phyloP scores from a whole-genome alignment of 208 protist species.

The Histomonas meleagridis region DNA sequence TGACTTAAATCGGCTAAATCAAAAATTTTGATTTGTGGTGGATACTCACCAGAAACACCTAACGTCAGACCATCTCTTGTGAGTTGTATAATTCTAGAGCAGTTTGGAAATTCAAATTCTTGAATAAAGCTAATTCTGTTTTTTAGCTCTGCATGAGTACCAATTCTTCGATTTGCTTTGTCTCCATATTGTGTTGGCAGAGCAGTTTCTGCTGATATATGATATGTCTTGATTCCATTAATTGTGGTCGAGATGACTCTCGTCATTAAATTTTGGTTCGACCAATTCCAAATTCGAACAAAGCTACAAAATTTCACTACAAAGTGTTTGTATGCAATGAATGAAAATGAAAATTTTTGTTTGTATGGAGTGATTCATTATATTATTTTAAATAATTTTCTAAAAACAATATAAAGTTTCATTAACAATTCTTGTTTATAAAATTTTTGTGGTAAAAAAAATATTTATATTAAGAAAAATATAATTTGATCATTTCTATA shows the following conservation, averaged over 20 bases:
- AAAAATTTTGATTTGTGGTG: constrained; percentile 33
- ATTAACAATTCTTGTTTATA: too few species aligned
- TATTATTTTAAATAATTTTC: too few species aligned
- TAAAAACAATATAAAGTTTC: too few species aligned
- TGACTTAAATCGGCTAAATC: constrained; percentile 22
- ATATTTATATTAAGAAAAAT: too few species aligned
- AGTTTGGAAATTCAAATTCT: constrained; percentile 10
- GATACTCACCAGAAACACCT: constrained; percentile 21
- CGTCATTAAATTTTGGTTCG: too few species aligned
- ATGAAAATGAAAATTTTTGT: too few species aligned
- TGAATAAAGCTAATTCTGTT: background rate
- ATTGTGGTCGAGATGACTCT: constrained; percentile 1
- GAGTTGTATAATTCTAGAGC: background rate
- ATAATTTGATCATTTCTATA: too few species aligned
- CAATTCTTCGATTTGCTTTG: background rate
- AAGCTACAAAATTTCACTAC: too few species aligned
- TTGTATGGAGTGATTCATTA: too few species aligned
- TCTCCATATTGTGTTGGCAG: background rate
- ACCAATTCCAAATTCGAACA: too few species aligned
- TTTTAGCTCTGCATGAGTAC: background rate
- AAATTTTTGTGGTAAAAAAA: too few species aligned
- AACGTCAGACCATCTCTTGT: background rate
- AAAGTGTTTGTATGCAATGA: too few species aligned
- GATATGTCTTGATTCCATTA: constrained; percentile 6
- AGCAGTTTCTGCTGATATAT: background rate